Conservation (phyloP, 208 protist genomes). For the Trypanosoma brucei region DNA sequence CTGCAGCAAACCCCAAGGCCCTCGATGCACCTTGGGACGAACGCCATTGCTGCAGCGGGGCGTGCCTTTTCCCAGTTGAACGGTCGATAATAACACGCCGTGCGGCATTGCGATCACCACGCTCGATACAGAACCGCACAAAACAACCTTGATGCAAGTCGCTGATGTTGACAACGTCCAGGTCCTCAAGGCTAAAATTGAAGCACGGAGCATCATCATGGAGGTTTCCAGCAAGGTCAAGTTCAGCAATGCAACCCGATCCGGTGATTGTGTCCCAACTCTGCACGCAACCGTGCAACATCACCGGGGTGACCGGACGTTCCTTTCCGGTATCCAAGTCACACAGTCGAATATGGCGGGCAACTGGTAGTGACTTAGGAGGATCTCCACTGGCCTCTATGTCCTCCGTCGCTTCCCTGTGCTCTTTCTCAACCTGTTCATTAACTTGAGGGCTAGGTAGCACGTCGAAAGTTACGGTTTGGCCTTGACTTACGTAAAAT, state of each 20-base stretch:
- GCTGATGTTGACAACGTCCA: conserved; percentile 31
- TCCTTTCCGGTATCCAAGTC: conserved; percentile 37
- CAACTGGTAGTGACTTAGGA: conserved; percentile 20
- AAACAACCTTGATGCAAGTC: conserved; percentile 40
- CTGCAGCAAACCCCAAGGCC: neutral
- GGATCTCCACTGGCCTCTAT: neutral
- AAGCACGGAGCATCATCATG: conserved; percentile 60
- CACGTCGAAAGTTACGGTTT: conserved; percentile 62
- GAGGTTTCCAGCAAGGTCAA: conserved; percentile 45
- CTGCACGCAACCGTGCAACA: conserved; percentile 45
- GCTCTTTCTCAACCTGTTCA: neutral
- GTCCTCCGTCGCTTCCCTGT: neutral
- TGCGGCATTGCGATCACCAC: conserved; percentile 19
- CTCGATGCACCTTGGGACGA: conserved; percentile 19
- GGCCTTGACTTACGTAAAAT: conserved; percentile 70
- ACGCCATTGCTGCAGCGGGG: conserved; percentile 8
- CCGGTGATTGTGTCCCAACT: conserved; percentile 46
- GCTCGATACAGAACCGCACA: conserved; percentile 65
- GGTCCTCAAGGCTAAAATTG: conserved; percentile 37
- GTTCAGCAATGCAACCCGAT: conserved; percentile 52
- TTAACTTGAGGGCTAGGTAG: conserved; percentile 3
- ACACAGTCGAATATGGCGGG: conserved; percentile 38
- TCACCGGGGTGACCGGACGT: conserved; percentile 35
- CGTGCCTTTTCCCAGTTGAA: conserved; percentile 27
- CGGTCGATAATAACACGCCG: conserved; percentile 54